Percentiles rank a stretch among this genome's conserved stretches.
phyloP scores from a whole-genome alignment of 179 eudicot genomes.

The Monotropa hypopitys region DNA sequence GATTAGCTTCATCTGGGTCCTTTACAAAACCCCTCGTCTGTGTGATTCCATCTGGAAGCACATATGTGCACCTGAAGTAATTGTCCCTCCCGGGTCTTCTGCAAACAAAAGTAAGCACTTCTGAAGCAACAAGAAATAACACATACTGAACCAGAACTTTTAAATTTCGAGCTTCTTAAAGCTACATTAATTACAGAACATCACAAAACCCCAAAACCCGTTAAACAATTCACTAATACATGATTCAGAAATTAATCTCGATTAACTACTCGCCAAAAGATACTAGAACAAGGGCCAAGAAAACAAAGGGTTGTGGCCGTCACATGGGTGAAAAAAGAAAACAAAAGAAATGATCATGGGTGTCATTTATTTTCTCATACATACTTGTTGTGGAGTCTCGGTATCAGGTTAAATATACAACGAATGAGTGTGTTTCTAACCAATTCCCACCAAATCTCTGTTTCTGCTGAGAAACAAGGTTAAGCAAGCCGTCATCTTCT shows the following conservation, averaged over 20 bases:
- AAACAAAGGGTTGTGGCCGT: not conserved
- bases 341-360: not conserved
- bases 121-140: not conserved
- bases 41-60: slow-evolving; percentile 79
- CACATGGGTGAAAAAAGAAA: not conserved
- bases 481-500: not conserved
- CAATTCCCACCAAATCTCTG: not conserved
- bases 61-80: slow-evolving; percentile 64
- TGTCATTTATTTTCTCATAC: not conserved
- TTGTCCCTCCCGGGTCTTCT: slow-evolving; percentile 68
- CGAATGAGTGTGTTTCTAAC: not conserved
- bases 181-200: not conserved
- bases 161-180: not conserved
- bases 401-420: not conserved
- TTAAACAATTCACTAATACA: not conserved
- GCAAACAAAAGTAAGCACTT: slow-evolving; percentile 1
- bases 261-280: not conserved
- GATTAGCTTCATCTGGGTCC: slow-evolving; percentile 55
- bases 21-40: slow-evolving; percentile 75
- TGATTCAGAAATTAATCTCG: not conserved
- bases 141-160: not conserved
- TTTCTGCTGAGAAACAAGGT: not conserved
- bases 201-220: not conserved
- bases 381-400: not conserved
- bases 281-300: not conserved